A percentile compares a stretch with the other conserved stretches of the same genome.
These are phyloP conservation scores for Alternaria incomplexa DNA, from an alignment of 2,329 filamentous ascomycete genomes.

Conservation along the genomic window DNA sequence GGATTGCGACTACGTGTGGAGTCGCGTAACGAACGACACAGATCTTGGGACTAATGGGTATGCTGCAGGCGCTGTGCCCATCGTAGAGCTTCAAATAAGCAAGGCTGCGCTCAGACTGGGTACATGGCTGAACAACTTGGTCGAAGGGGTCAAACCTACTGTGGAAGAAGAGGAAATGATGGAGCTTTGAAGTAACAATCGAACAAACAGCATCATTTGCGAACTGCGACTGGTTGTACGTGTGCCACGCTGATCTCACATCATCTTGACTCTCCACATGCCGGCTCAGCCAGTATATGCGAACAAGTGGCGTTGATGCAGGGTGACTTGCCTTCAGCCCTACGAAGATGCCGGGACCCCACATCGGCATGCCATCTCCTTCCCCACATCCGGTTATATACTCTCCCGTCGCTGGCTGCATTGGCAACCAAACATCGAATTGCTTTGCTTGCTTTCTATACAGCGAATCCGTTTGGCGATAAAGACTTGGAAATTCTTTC, in stretches of 20 bases:
- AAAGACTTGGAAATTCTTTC: not conserved
- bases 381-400: slow-evolving; percentile 30
- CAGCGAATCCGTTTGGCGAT: not conserved
- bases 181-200: slow-evolving; percentile 18
- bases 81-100: slow-evolving; percentile 51
- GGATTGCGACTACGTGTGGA: slow-evolving; percentile 51
- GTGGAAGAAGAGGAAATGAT: slow-evolving; percentile 19
- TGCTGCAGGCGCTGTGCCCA: slow-evolving; percentile 46
- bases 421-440: not conserved
- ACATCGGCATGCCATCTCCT: slow-evolving; percentile 21
- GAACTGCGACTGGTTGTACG: not conserved
- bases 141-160: slow-evolving; percentile 17
- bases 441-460: not conserved
- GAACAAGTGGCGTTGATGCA: not conserved
- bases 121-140: slow-evolving; percentile 49
- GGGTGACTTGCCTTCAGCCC: not conserved
- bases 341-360: slow-evolving; percentile 30
- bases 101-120: slow-evolving; percentile 49
- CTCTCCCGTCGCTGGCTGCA: slow-evolving; percentile 4
- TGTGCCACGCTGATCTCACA: not conserved
- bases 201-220: not conserved
- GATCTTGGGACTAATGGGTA: slow-evolving; percentile 48
- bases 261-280: not conserved
- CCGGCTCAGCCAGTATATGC: not conserved
- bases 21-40: slow-evolving; percentile 33